phyloP scores from a whole-genome alignment of 441 rosid genomes.

The Gossypium gossypioides region DNA sequence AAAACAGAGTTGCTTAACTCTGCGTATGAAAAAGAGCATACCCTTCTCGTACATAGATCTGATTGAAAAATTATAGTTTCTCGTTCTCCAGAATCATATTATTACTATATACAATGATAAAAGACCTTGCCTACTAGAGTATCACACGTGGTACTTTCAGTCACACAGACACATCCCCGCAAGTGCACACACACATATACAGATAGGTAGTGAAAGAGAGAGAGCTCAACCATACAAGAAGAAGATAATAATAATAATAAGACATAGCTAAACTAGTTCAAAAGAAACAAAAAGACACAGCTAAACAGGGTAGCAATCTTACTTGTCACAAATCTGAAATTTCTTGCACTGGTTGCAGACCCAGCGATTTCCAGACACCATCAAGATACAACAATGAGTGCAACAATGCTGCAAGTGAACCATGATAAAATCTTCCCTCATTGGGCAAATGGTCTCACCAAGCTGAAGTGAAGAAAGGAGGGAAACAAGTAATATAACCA shows the following conservation, averaged over 20 bases:
- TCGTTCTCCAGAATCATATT: background rate
- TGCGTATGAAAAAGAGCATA: background rate
- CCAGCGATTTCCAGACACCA: constrained; percentile 91
- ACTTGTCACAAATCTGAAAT: constrained; percentile 93
- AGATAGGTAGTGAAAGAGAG: background rate
- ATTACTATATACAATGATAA: background rate
- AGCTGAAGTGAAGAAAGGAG: constrained; percentile 42
- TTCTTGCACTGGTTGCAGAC: constrained; percentile 91
- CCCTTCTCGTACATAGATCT: background rate
- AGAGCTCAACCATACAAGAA: background rate
- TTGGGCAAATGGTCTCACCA: constrained; percentile 94
- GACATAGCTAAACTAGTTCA: no score
- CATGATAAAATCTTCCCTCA: constrained; percentile 99
- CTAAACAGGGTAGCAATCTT: constrained; percentile 26
- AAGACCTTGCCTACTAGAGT: background rate
- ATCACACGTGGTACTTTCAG: background rate
- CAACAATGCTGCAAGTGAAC: constrained; percentile 93
- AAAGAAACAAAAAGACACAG: background rate
- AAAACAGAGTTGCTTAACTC: background rate
- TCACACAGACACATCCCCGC: background rate
- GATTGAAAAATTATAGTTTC: background rate
- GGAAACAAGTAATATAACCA: background rate
- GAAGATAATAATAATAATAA: background rate
- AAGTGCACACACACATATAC: background rate
- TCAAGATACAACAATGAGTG: constrained; percentile 72